These are phyloP conservation scores for Sclerotinia spermophila DNA, from an alignment of 2,329 filamentous ascomycete genomes.

Conservation along the genomic window DNA sequence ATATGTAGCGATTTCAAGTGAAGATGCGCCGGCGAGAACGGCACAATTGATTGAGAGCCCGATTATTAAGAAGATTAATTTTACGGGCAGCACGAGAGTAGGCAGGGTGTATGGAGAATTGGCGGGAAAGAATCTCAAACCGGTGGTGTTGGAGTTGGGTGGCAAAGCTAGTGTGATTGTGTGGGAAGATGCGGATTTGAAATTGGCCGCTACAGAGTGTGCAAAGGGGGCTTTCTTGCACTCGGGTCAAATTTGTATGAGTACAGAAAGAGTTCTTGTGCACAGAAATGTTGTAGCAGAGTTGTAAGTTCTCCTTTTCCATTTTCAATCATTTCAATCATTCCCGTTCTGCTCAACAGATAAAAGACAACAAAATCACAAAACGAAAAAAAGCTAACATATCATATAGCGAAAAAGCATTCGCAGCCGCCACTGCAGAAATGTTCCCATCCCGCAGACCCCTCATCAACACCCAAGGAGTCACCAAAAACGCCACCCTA, in stretches of 20 bases:
- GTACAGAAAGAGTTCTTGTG: constrained; percentile 68
- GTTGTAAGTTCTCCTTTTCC: constrained; percentile 41
- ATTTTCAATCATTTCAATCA: not conserved
- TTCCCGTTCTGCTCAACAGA: not conserved
- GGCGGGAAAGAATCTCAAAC: constrained; percentile 73
- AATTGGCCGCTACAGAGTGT: constrained; percentile 65
- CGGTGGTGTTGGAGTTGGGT: constrained; percentile 74
- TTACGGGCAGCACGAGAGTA: constrained; percentile 73
- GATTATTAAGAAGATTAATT: constrained; percentile 75
- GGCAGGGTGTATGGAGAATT: constrained; percentile 68
- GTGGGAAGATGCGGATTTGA: constrained; percentile 73
- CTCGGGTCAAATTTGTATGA: constrained; percentile 81
- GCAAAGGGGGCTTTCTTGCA: constrained; percentile 69
- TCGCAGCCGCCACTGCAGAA: not conserved
- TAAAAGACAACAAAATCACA: not conserved
- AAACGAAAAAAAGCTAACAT: not conserved
- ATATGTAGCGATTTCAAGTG: constrained; percentile 61
- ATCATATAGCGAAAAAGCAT: not conserved
- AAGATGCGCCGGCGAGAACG: constrained; percentile 65
- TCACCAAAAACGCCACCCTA: constrained; percentile 62
- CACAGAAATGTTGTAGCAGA: constrained; percentile 46
- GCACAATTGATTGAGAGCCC: constrained; percentile 63
- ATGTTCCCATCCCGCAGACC: not conserved
- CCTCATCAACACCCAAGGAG: constrained; percentile 60
- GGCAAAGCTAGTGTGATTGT: constrained; percentile 79